Evolutionary conservation across 768 basidiomycete species (phyloP), one percentile per base, ranked within the genome.

Genomic region (Mrakia gelida): DNA sequence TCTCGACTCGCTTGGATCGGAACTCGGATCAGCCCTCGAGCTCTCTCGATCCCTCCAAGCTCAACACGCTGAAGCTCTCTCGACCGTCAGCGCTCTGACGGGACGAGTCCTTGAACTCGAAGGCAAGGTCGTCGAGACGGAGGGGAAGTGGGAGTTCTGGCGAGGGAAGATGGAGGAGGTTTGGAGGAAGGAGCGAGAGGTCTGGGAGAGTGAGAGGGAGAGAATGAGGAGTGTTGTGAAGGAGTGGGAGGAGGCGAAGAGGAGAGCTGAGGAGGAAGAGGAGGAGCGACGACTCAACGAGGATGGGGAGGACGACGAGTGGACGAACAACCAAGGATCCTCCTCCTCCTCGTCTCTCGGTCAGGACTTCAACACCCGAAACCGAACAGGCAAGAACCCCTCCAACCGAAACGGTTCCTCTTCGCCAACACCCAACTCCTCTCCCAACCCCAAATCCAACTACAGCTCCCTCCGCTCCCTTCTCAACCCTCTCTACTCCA

Each of bases 201-300:
- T 92, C 75, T 97, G 94, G 94, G 87, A 87, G 2, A 86, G 88
- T 54, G 95, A 97, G 84, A 87, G 94, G 6, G 91, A 91, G 79
- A 87, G 92, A 28, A 86, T 97, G 16, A 86, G 87, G 59, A 86
- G 87, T 28, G 93, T 92, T 18, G 87, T 91, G 70, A 90, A 92
- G 61, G 92, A 95, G 80, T 95, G 92, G 91, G 95, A 95, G 84
- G 84, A 85, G 75, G 82, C 82, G 13, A 85, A 84, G 78, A 54
- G 81, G 38, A 74, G 84, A 10, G 84, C 85, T 32, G 81, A 83
- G 67, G 84, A 85, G 77, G 83, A 85, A 56, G 84, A 83, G 41
- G 84, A 83, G 73, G 84, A 84, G 75, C 71, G 82, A 30, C 78
- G 82, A 63, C 80, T 84, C 79, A 84, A 85, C 76, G 83, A 82